phyloP scores from a whole-genome alignment of 352 stramenopile genomes.

The Globisporangium mamillatum region DNA sequence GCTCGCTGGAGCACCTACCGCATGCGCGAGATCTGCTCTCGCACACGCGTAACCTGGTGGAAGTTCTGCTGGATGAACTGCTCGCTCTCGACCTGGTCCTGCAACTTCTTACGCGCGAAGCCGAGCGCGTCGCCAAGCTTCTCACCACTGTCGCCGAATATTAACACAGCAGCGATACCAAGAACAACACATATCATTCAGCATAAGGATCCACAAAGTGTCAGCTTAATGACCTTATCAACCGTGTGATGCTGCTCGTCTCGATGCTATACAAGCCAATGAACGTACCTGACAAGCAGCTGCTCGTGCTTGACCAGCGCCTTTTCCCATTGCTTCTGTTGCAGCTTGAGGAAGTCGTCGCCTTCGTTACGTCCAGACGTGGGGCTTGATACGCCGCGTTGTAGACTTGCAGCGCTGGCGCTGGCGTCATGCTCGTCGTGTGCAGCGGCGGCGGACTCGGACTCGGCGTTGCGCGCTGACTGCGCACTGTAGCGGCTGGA shows the following conservation, averaged over 20 bases:
- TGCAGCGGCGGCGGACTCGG: neutral
- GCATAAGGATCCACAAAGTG: neutral
- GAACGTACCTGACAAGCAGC: constrained; percentile 42
- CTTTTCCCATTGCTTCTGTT: constrained; percentile 33
- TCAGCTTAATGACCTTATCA: neutral
- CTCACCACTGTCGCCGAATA: constrained; percentile 35
- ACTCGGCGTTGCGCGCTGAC: neutral
- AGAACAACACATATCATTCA: neutral
- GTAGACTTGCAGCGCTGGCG: neutral
- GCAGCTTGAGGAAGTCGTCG: constrained; percentile 37
- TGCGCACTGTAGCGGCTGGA: constrained; percentile 11
- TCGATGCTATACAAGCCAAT: neutral
- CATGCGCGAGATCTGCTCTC: constrained; percentile 50
- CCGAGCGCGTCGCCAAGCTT: constrained; percentile 40
- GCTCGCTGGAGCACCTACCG: constrained; percentile 22
- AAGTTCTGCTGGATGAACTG: constrained; percentile 69
- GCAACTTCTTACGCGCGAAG: constrained; percentile 40
- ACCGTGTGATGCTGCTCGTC: neutral
- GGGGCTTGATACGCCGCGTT: constrained; percentile 7
- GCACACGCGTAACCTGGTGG: constrained; percentile 49
- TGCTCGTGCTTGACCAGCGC: constrained; percentile 37
- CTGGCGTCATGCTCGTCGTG: neutral
- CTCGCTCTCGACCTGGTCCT: constrained; percentile 63
- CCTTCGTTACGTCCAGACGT: constrained; percentile 22
- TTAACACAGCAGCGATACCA: constrained; percentile 4